Conservation (phyloP, 331 rosid genomes). For the Stylosanthes scabra region DNA sequence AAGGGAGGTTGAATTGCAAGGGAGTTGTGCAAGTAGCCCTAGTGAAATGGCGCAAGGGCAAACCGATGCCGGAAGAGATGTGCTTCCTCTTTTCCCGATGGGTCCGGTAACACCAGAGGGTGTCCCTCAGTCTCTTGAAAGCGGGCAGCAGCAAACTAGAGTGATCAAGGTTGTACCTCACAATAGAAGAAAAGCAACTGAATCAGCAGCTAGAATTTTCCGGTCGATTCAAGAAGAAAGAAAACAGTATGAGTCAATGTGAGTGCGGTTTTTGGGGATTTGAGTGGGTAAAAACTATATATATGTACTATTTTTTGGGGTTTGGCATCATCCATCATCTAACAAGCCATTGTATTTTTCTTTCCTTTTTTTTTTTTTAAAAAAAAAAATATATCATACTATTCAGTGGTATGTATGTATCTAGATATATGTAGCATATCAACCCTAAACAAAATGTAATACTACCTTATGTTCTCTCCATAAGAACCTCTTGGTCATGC, state of each 20-base stretch:
- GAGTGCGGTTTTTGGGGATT: conserved; percentile 29
- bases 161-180: conserved; percentile 94
- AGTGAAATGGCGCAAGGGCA: conserved; percentile 51
- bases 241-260: conserved; percentile 57
- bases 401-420: conserved; percentile 47
- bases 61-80: conserved; percentile 61
- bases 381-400: too few species aligned
- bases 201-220: conserved; percentile 92
- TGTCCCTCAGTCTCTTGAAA: conserved; percentile 51
- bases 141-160: conserved; percentile 46
- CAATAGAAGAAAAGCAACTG: conserved; percentile 77
- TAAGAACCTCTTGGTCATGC: neutral
- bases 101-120: conserved; percentile 51
- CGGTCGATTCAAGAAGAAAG: conserved; percentile 92
- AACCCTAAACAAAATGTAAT: conserved; percentile 45
- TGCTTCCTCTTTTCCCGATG: conserved; percentile 62
- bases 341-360: conserved; percentile 22
- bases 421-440: conserved; percentile 52
- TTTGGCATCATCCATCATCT: conserved; percentile 43
- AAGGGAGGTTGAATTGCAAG: conserved; percentile 68
- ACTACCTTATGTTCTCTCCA: conserved; percentile 31
- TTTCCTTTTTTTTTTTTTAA: too few species aligned
- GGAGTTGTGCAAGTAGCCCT: conserved; percentile 74
- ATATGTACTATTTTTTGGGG: conserved; percentile 25
- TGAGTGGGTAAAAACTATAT: neutral